phyloP scores from a whole-genome alignment of 2,329 filamentous ascomycete genomes.

The Biscogniauxia sp. region DNA sequence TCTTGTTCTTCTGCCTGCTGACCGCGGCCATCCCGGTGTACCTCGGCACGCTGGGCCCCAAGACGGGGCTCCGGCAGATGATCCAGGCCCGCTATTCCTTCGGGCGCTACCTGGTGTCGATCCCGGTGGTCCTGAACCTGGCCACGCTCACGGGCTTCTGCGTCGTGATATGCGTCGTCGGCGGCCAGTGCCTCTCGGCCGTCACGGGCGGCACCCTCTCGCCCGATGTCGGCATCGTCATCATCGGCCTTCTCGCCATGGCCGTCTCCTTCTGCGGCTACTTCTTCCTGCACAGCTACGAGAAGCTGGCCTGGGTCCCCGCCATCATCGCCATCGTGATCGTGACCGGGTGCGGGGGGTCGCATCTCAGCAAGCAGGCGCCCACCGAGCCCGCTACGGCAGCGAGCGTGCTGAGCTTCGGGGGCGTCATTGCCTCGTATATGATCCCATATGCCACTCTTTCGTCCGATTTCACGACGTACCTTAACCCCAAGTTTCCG shows the following conservation, averaged over 20 bases:
- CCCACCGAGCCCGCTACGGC: conserved; percentile 42
- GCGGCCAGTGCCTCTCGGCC: conserved; percentile 57
- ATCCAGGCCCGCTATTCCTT: conserved; percentile 64
- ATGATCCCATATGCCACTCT: conserved; percentile 61
- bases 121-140: conserved; percentile 62
- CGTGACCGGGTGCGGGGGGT: conserved; percentile 52
- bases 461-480: conserved; percentile 60
- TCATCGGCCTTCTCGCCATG: conserved; percentile 56
- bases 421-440: conserved; percentile 60
- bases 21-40: conserved; percentile 54
- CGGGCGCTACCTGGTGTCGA: conserved; percentile 55
- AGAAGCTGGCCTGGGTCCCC: conserved; percentile 56
- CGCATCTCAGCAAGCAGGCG: conserved; percentile 47
- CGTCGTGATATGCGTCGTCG: conserved; percentile 59
- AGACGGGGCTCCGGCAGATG: conserved; percentile 65
- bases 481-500: conserved; percentile 55
- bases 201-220: conserved; percentile 48
- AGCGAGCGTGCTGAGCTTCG: conserved; percentile 51
- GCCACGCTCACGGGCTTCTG: conserved; percentile 63
- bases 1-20: conserved; percentile 61
- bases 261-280: conserved; percentile 62
- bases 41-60: conserved; percentile 56
- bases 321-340: conserved; percentile 55
- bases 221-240: conserved; percentile 57
- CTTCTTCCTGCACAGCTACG: conserved; percentile 54